Evolutionary conservation across 2,329 filamentous ascomycete genomes (phyloP).

Genomic region (Phialophora tarda): DNA sequence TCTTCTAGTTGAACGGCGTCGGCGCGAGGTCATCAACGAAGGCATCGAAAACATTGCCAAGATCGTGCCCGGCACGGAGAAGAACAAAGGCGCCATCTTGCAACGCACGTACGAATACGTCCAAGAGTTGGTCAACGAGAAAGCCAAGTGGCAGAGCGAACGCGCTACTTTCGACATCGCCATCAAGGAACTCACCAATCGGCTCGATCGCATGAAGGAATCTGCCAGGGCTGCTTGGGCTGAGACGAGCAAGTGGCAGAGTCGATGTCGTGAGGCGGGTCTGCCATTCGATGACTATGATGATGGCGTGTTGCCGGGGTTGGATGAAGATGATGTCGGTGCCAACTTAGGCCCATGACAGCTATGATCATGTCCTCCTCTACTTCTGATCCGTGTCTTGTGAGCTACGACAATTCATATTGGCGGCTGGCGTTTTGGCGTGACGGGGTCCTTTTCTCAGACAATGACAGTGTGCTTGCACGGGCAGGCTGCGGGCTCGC

Average conservation of each 20-base stretch:
- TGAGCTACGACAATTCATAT: background rate
- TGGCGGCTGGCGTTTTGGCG: background rate
- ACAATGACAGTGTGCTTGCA: background rate
- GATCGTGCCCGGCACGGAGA: conserved; percentile 96
- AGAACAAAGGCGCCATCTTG: conserved; percentile 97
- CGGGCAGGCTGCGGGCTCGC: background rate
- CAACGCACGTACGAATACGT: conserved; percentile 95
- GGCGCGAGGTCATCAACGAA: conserved; percentile 97
- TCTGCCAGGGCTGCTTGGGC: conserved; percentile 86
- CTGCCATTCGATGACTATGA: conserved; percentile 57
- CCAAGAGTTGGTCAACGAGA: conserved; percentile 66
- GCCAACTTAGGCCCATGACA: conserved; percentile 15
- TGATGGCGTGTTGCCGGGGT: conserved; percentile 26
- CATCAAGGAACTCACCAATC: conserved; percentile 84
- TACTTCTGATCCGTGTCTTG: background rate
- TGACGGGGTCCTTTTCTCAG: background rate
- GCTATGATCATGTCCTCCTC: conserved; percentile 1
- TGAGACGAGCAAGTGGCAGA: conserved; percentile 72
- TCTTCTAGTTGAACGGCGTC: conserved; percentile 82
- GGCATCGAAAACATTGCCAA: conserved; percentile 98
- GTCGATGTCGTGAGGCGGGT: conserved; percentile 54
- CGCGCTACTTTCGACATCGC: conserved; percentile 54
- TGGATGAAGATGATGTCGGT: conserved; percentile 31
- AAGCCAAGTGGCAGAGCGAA: conserved; percentile 47
- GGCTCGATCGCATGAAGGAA: conserved; percentile 94